A percentile compares a stretch with the other conserved stretches of the same genome.
These are phyloP conservation scores for Coniferiporia sulphurascens DNA, from an alignment of 1,284 basidiomycete species.

Conservation along the genomic window DNA sequence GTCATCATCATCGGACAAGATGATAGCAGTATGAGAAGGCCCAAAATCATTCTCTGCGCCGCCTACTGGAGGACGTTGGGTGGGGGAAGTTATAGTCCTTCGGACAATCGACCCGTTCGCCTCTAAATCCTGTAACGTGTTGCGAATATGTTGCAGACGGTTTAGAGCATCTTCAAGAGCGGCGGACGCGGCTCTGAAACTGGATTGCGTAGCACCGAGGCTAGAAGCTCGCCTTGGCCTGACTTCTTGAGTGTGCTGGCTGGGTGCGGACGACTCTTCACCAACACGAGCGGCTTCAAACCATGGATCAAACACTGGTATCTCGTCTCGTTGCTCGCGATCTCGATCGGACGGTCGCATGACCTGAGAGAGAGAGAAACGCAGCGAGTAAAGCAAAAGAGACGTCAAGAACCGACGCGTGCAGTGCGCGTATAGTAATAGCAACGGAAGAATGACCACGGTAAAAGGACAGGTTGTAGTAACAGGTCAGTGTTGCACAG, in stretches of 20 bases:
- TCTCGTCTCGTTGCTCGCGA: background rate
- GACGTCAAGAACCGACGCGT: background rate
- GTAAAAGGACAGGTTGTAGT: too few species aligned
- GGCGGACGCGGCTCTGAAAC: conserved; percentile 32
- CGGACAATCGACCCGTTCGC: conserved; percentile 27
- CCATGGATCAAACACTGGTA: background rate
- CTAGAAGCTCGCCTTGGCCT: background rate
- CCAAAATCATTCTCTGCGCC: conserved; percentile 20
- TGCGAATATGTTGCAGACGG: conserved; percentile 45
- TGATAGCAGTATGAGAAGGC: conserved; percentile 31
- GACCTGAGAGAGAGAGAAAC: background rate
- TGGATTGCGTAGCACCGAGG: background rate
- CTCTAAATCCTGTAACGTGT: conserved; percentile 24
- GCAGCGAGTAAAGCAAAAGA: background rate
- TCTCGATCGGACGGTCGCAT: background rate
- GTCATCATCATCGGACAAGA: conserved; percentile 27
- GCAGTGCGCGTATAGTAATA: too few species aligned
- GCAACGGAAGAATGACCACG: background rate
- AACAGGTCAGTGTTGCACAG: too few species aligned
- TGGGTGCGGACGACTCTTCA: background rate
- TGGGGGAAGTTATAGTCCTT: background rate
- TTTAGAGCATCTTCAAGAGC: conserved; percentile 47
- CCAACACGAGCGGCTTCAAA: background rate
- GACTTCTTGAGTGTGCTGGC: background rate
- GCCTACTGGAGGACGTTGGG: background rate